A percentile compares a stretch with the other conserved stretches of the same genome.
Conservation (phyloP, 331 rosid species). For the Cydonia oblonga region DNA sequence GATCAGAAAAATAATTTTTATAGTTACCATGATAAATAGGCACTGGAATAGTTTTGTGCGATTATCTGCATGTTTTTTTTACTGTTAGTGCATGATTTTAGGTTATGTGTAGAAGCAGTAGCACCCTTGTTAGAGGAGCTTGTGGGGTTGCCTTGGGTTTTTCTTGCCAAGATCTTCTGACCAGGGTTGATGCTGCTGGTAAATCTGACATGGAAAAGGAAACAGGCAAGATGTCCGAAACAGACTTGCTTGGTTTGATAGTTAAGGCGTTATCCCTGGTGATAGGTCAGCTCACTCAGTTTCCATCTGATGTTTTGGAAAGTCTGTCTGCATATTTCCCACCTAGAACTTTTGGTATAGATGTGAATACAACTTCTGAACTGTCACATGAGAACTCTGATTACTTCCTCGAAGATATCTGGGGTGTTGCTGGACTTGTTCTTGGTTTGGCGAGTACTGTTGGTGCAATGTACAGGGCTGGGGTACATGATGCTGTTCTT, state of each 20-base stretch:
- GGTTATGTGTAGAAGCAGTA: constrained; percentile 64
- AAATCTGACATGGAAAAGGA: constrained; percentile 34
- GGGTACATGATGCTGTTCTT: constrained; percentile 50
- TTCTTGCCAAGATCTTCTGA: constrained; percentile 80
- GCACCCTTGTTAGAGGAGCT: constrained; percentile 88
- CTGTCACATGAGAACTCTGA: constrained; percentile 28
- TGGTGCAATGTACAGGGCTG: constrained; percentile 66
- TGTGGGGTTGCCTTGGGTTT: constrained; percentile 95
- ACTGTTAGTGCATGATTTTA: constrained; percentile 27
- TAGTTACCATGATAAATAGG: background rate
- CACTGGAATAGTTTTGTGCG: background rate
- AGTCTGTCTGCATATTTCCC: constrained; percentile 50
- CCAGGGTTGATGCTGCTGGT: constrained; percentile 49
- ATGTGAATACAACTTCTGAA: constrained; percentile 22
- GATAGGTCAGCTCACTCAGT: constrained; percentile 43
- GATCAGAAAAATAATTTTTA: background rate
- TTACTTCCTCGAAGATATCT: constrained; percentile 71
- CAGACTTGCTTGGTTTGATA: constrained; percentile 48
- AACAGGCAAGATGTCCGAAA: constrained; percentile 38
- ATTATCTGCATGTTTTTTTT: background rate
- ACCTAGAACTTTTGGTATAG: constrained; percentile 19
- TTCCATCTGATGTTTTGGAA: constrained; percentile 45
- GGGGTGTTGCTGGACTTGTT: constrained; percentile 96
- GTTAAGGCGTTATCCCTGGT: constrained; percentile 42
- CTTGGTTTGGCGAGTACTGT: constrained; percentile 71